Base-by-base conservation (phyloP, 2,329 filamentous ascomycete genomes). In the Epichloe festucae region DNA sequence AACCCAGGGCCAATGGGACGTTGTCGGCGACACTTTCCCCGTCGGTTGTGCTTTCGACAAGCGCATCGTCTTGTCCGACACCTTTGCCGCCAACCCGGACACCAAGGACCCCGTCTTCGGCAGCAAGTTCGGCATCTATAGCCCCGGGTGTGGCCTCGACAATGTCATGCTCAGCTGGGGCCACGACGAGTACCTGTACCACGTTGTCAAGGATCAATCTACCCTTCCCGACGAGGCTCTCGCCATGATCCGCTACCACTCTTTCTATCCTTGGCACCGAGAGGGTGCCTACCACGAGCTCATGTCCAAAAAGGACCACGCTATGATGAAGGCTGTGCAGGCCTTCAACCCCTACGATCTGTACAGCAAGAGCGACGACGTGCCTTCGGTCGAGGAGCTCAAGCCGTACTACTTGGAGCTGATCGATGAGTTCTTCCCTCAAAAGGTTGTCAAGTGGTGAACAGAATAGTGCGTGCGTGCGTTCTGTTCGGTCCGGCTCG, bases 201-300 rank as follows among this genome's bases (percentile, higher is more conserved):
- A 89, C 62, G 83, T 95, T 55, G 81, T 87, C 69, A 89, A 89
- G 73, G 84, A 86, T 56, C 89, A 95, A 73, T 84, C 79, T 47
- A 84, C 73, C 0, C 75, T 95, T 43, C 89, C 89, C 0, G 75
- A 78, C 46, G 89, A 95, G 75, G 86, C 85, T 0, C 76, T 95
- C 11, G 89, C 89, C 54, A 95, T 95, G 87, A 93, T 95, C 65
- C 76, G 89, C 52, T 95, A 94, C 70, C 89, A 95, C 71, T 88
- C 83, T 5, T 95, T 95, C 71, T 95, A 95, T 70, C 84, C 89
- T 15, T 95, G 89, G 89, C 89, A 95, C 70, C 80, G 76, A 55
- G 83, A 85, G 66, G 84, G 84, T 51, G 89, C 87, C 6, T 95
- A 95, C 70, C 68, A 70, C 54, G 81, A 88, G 68, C 78, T 95